phyloP scores from a whole-genome alignment of 1,139 yeast species.

The Candida sojae region DNA sequence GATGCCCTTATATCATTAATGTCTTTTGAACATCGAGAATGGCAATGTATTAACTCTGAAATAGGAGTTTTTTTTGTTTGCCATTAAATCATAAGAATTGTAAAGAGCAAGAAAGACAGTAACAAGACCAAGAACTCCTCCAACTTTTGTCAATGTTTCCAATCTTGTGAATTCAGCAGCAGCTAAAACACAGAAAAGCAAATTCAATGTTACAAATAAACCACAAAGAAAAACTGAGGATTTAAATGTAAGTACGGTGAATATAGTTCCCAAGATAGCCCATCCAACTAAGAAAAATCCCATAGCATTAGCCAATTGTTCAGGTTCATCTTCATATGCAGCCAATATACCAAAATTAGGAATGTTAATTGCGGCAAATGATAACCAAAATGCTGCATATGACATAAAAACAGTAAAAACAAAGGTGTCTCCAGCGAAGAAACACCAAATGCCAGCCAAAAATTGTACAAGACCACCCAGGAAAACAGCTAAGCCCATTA shows the following conservation, averaged over 20 bases:
- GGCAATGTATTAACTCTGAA: conserved; percentile 25
- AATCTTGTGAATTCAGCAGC: conserved; percentile 39
- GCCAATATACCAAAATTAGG: conserved; percentile 52
- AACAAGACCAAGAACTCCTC: conserved; percentile 47
- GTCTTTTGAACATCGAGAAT: conserved; percentile 11
- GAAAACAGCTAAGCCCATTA: conserved; percentile 46
- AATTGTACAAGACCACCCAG: conserved; percentile 52
- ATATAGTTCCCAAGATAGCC: conserved; percentile 44
- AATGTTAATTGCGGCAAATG: conserved; percentile 38
- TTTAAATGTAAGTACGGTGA: conserved; percentile 42
- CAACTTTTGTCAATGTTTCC: conserved; percentile 34
- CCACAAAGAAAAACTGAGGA: conserved; percentile 43
- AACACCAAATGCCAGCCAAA: conserved; percentile 56
- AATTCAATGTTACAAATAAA: conserved; percentile 34
- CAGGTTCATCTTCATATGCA: conserved; percentile 48
- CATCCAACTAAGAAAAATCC: conserved; percentile 47
- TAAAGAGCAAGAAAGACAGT: conserved; percentile 46
- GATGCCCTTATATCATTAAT: neutral
- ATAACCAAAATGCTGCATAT: conserved; percentile 48
- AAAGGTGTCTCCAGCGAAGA: conserved; percentile 40
- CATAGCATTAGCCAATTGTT: conserved; percentile 31
- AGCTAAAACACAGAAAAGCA: conserved; percentile 44
- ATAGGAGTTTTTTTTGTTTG: conserved; percentile 32
- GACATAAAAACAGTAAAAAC: conserved; percentile 45
- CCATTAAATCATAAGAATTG: conserved; percentile 37